These are phyloP conservation scores for Massarina eburnea DNA, from an alignment of 2,329 filamentous ascomycete genomes.

Conservation along the genomic window DNA sequence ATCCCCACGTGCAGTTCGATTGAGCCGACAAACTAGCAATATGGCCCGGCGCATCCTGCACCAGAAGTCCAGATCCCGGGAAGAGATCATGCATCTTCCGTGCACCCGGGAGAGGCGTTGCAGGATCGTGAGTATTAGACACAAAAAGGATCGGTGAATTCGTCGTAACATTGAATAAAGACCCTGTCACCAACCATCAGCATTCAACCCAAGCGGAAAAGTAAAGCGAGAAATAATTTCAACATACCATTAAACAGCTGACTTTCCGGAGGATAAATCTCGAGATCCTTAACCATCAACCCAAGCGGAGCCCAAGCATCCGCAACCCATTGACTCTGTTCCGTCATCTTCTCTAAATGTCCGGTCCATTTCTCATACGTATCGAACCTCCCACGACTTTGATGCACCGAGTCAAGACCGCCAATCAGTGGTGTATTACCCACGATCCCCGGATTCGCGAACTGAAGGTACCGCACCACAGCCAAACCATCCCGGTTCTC, in stretches of 20 bases:
- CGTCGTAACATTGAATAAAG: slow-evolving; percentile 5
- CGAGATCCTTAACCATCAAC: not conserved
- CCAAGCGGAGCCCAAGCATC: not conserved
- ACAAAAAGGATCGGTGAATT: slow-evolving; percentile 15
- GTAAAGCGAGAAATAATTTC: slow-evolving; percentile 8
- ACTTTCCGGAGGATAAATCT: not conserved
- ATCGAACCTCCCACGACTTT: not conserved
- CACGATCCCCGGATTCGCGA: not conserved
- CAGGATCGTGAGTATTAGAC: slow-evolving; percentile 12
- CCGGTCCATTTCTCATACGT: slow-evolving; percentile 1
- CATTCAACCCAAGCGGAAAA: slow-evolving; percentile 9
- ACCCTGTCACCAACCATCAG: slow-evolving; percentile 12
- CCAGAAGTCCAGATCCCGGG: slow-evolving; percentile 12
- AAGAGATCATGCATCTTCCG: slow-evolving; percentile 17
- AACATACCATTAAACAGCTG: not conserved
- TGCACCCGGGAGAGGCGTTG: slow-evolving; percentile 12
- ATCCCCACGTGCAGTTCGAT: slow-evolving; percentile 12
- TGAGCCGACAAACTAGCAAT: not conserved
- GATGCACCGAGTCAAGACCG: not conserved
- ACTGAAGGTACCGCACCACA: not conserved
- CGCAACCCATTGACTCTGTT: not conserved
- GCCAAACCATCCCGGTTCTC: slow-evolving; percentile 9
- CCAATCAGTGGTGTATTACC: not conserved
- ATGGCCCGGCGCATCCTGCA: slow-evolving; percentile 15
- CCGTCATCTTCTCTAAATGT: not conserved